Percentiles rank a stretch among this genome's conserved stretches.
phyloP scores from a whole-genome alignment of 495 filamentous ascomycete species.

The Annulohypoxylon moriforme region DNA sequence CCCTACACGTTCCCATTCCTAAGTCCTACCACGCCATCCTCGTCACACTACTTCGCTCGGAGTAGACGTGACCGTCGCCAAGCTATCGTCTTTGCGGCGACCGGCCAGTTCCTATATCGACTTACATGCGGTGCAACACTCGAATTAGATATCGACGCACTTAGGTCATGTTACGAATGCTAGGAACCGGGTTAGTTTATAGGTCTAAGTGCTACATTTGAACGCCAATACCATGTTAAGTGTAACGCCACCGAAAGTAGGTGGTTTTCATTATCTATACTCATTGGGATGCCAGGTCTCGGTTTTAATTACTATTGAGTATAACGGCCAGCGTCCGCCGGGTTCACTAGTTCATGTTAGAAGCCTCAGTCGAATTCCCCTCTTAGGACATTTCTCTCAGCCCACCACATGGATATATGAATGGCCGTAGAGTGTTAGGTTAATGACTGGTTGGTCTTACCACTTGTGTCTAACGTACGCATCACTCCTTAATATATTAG shows the following conservation, averaged over 20 bases:
- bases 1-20: conserved; percentile 11
- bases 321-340: conserved; percentile 4
- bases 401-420: background rate
- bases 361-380: background rate
- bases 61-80: conserved; percentile 36
- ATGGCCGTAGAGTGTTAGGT: background rate
- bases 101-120: conserved; percentile 32
- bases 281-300: background rate
- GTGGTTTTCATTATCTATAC: conserved; percentile 5
- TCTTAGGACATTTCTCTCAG: background rate
- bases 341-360: background rate
- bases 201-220: conserved; percentile 2
- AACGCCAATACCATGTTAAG: background rate
- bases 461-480: background rate
- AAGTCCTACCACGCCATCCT: conserved; percentile 37
- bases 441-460: background rate
- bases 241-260: conserved; percentile 22
- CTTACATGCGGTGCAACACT: conserved; percentile 33
- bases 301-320: background rate
- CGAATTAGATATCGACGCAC: conserved; percentile 13
- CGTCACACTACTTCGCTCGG: conserved; percentile 35
- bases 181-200: conserved; percentile 30
- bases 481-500: background rate
- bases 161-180: conserved; percentile 9
- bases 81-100: conserved; percentile 18